Percentiles rank a stretch among this genome's conserved stretches.
These are phyloP conservation scores for Neospermospora avenae DNA, from an alignment of 2,329 filamentous ascomycete species.

Conservation along the genomic window DNA sequence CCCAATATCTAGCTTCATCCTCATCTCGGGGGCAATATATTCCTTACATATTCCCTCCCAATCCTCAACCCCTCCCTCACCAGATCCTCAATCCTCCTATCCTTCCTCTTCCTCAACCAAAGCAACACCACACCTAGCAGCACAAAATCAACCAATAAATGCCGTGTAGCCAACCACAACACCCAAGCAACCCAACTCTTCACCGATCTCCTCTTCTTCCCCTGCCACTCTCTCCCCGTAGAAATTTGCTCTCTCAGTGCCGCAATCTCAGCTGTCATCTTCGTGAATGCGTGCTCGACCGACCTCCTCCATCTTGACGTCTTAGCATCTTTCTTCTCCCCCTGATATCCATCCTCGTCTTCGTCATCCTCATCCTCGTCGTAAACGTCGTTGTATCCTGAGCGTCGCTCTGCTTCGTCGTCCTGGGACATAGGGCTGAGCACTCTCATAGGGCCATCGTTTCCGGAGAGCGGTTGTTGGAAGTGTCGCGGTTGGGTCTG, in stretches of 20 bases:
- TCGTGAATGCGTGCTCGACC: conserved; percentile 81
- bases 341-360: conserved; percentile 39
- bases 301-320: conserved; percentile 68
- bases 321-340: conserved; percentile 40
- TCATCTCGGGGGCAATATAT: conserved; percentile 50
- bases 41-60: conserved; percentile 56
- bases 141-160: conserved; percentile 69
- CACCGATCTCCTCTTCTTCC: conserved; percentile 60
- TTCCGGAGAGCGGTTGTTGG: conserved; percentile 46
- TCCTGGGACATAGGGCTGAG: conserved; percentile 84
- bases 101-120: conserved; percentile 70
- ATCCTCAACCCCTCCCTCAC: conserved; percentile 61
- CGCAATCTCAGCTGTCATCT: conserved; percentile 88
- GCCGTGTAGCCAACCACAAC: conserved; percentile 67
- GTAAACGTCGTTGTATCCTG: conserved; percentile 40
- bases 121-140: conserved; percentile 63
- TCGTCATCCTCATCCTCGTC: conserved; percentile 44
- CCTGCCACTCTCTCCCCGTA: conserved; percentile 67
- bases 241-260: conserved; percentile 89
- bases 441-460: conserved; percentile 61
- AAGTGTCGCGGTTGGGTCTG: conserved; percentile 40
- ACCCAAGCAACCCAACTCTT: conserved; percentile 70
- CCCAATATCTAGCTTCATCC: neutral
- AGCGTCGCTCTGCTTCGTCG: conserved; percentile 61
- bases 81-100: conserved; percentile 70